Conservation (phyloP, 331 rosid species). For the Telfairia occidentalis region DNA sequence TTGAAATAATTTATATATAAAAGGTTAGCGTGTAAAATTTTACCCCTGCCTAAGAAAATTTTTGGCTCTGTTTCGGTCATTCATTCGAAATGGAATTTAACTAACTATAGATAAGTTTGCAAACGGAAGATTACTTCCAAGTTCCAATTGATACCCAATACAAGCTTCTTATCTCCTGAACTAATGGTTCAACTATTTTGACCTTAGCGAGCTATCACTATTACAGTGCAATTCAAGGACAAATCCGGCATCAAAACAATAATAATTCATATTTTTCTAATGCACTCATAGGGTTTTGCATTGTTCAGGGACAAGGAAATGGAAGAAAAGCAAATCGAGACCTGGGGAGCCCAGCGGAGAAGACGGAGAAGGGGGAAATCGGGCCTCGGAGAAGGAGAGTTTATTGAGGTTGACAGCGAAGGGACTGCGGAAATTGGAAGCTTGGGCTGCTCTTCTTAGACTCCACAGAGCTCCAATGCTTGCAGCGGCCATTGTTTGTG, state of each 20-base stretch:
- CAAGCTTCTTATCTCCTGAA: not conserved
- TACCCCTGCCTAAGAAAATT: too few species aligned
- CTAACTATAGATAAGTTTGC: not conserved
- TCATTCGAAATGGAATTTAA: not conserved
- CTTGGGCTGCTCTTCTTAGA: constrained; percentile 28
- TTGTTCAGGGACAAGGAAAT: not conserved
- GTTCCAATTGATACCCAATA: not conserved
- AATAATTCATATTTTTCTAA: not conserved
- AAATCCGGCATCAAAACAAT: not conserved
- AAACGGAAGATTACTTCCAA: not conserved
- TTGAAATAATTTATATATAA: too few species aligned
- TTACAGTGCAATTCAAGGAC: not conserved
- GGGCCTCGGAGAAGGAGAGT: constrained; percentile 24
- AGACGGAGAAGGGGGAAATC: constrained; percentile 27
- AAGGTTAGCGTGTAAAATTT: too few species aligned
- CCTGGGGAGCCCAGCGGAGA: constrained; percentile 47
- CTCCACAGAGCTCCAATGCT: constrained; percentile 31
- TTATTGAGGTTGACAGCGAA: constrained; percentile 16
- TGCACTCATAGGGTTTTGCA: not conserved
- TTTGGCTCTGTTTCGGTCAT: too few species aligned
- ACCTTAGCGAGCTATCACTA: not conserved
- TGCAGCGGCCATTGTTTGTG: constrained; percentile 48
- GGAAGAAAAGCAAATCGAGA: constrained; percentile 12
- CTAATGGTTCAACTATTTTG: not conserved
- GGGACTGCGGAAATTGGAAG: constrained; percentile 23